Base-by-base conservation (phyloP, 2,329 filamentous ascomycete genomes). In the Claviceps quebecensis region DNA sequence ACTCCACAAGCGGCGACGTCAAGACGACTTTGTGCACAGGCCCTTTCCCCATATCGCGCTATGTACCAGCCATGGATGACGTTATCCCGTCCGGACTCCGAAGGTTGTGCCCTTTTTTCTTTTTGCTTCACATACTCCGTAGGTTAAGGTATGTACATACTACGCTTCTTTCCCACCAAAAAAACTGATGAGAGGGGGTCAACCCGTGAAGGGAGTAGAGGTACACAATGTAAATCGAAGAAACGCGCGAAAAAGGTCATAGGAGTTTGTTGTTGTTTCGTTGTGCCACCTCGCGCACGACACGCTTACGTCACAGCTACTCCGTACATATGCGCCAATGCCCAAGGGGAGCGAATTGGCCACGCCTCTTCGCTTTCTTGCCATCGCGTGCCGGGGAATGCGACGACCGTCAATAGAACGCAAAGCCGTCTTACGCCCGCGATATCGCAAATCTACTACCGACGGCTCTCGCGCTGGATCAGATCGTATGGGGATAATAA, bases 271-370 rank as follows among this genome's bases (percentile, higher is more conserved):
- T 45, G 45, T 38, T 38, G 19, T 47, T 23, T 22, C 19, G 19
- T 23, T 14, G 34, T 19, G 22, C 9, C n/a, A 47, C 34, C 34
- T 23, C 17, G 19, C n/a, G 16, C 17, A 47, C 41, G 50, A 45
- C 29, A 46, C 8, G 23, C 16, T 49, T 52, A 49, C 47, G 51
- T 52, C 51, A 52, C 51, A 49, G 23, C 19, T 37, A 22, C 36
- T 34, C 29, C 29, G 29, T 34, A 34, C 29, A 11, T 34, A 26
- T 39, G 45, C 5, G 26, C 14, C 40, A n/a, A 34, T 19, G n/a
- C 37, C 14, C 40, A 9, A 11, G n/a, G 17, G 39, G 16, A 16
- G 14, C 26, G 16, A 17, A 34, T 4, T 37, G 34, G n/a, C 17
- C 6, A 16, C 34, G 3, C 13, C 45, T 47, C 45, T 22, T 22